These are phyloP conservation scores for Aquilaria sinensis DNA, from an alignment of 345 rosid species.

Conservation along the genomic window DNA sequence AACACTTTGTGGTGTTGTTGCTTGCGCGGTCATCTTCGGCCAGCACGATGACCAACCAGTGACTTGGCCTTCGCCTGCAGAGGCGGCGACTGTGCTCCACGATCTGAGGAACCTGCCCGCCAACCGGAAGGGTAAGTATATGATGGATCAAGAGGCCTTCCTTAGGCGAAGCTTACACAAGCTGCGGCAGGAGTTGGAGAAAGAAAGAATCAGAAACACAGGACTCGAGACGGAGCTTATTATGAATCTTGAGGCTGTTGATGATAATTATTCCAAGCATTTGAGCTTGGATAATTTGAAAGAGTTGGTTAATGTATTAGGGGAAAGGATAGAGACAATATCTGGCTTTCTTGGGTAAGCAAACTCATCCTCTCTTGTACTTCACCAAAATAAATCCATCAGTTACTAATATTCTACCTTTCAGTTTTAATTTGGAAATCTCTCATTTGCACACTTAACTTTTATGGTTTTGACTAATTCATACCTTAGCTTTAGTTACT, in stretches of 20 bases:
- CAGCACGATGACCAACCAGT: conserved; percentile 16
- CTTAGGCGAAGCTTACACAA: conserved; percentile 11
- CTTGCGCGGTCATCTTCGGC: conserved; percentile 33
- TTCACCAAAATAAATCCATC: too few relatives aligned
- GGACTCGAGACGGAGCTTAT: conserved; percentile 24
- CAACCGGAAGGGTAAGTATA: conserved; percentile 24
- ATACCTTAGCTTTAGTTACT: too few relatives aligned
- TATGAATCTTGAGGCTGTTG: conserved; percentile 2
- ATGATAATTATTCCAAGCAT: conserved; percentile 1
- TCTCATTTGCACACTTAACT: too few relatives aligned
- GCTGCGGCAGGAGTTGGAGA: conserved; percentile 15
- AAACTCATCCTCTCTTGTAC: too few relatives aligned
- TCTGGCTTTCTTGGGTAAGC: too few relatives aligned
- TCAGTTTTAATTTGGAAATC: too few relatives aligned
- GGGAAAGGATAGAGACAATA: conserved; percentile 12
- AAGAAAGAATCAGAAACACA: conserved; percentile 16
- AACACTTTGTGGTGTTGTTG: conserved; percentile 38
- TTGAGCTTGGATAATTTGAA: conserved; percentile 12
- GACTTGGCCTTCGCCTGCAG: conserved; percentile 34
- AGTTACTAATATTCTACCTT: too few relatives aligned
- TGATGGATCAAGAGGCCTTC: conserved; percentile 28
- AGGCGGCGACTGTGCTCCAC: conserved; percentile 13
- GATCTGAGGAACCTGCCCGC: conserved; percentile 21
- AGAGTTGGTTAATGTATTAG: conserved; percentile 6
- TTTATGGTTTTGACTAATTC: too few relatives aligned